Conservation (phyloP, 2,329 filamentous ascomycete genomes). For the Hymenoscyphus fraxineus region DNA sequence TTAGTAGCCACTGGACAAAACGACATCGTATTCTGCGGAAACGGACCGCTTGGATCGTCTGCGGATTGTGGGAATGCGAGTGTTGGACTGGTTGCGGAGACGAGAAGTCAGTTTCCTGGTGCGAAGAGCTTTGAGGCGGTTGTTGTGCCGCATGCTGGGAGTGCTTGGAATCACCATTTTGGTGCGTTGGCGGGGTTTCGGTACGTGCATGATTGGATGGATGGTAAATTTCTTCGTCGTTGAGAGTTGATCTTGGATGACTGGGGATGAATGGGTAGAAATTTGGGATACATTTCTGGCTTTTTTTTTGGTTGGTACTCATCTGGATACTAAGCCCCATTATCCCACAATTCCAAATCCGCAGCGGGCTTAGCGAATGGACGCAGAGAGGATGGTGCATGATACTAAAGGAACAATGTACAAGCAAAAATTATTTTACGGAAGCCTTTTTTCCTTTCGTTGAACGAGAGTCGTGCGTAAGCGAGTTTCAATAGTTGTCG, state of each 20-base stretch:
- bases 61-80: not conserved
- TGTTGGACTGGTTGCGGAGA: conserved; percentile 1
- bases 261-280: too few relatives aligned
- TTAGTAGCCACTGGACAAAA: conserved; percentile 16
- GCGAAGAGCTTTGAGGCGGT: conserved; percentile 2
- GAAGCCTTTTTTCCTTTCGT: too few relatives aligned
- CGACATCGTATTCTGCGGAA: conserved; percentile 15
- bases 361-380: too few relatives aligned
- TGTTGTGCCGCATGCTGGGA: conserved; percentile 4
- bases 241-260: not conserved
- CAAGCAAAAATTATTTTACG: too few relatives aligned
- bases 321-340: too few relatives aligned
- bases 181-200: not conserved
- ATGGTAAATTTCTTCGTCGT: not conserved
- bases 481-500: too few relatives aligned
- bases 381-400: too few relatives aligned
- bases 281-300: too few relatives aligned
- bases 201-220: conserved; percentile 10
- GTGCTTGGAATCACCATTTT: conserved; percentile 9
- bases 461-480: too few relatives aligned
- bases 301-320: too few relatives aligned
- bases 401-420: too few relatives aligned
- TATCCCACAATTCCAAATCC: too few relatives aligned
- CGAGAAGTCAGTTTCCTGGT: not conserved
- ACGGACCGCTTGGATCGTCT: not conserved